phyloP scores from a whole-genome alignment of 129 eudicot species.

The Centaurea solstitialis region DNA sequence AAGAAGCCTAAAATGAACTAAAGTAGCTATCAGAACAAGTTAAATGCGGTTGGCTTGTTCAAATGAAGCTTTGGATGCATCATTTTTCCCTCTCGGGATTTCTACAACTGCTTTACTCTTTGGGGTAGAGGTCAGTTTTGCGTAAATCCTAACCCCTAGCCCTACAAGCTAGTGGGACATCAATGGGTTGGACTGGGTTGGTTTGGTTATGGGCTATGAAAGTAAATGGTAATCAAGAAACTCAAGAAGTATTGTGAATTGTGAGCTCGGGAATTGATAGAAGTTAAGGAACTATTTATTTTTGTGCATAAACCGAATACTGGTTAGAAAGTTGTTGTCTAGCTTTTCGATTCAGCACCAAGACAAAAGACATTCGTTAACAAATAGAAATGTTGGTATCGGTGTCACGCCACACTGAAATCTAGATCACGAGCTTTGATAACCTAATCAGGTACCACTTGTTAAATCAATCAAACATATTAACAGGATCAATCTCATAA shows the following conservation, averaged over 20 bases:
- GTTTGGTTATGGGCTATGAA: not conserved
- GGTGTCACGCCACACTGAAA: not conserved
- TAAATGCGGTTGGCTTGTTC: not conserved
- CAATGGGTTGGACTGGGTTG: not conserved
- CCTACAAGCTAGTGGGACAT: not conserved
- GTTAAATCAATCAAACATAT: no score
- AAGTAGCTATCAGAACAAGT: not conserved
- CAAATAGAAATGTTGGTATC: not conserved
- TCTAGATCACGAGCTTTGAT: not conserved
- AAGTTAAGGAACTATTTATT: not conserved
- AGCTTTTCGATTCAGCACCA: not conserved
- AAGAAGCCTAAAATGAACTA: conserved; percentile 51
- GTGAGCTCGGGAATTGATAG: not conserved
- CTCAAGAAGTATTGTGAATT: not conserved
- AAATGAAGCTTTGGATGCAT: not conserved
- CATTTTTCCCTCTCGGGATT: not conserved
- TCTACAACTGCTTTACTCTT: not conserved
- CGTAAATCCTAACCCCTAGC: not conserved
- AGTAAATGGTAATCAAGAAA: not conserved
- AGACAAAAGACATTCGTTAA: not conserved
- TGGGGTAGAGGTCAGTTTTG: not conserved
- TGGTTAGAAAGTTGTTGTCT: not conserved
- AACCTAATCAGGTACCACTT: not conserved
- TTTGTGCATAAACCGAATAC: not conserved
- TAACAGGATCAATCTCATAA: no score